phyloP scores from a whole-genome alignment of 441 rosid genomes.

The Raphanus hybrid region DNA sequence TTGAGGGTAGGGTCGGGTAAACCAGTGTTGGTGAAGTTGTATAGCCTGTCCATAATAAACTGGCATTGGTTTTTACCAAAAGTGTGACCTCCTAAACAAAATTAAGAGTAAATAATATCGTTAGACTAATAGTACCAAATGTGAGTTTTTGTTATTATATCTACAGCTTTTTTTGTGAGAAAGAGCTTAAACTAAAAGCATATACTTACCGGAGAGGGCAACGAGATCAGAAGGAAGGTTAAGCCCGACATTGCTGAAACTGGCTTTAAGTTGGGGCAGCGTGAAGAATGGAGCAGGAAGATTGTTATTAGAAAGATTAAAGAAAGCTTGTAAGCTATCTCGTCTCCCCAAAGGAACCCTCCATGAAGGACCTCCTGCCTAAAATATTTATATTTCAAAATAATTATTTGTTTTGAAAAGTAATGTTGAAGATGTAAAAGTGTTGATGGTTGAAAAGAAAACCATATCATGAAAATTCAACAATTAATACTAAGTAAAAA shows the following conservation, averaged over 20 bases:
- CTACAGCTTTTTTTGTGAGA: background rate
- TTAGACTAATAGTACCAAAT: background rate
- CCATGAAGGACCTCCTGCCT: conserved; percentile 67
- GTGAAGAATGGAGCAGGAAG: conserved; percentile 47
- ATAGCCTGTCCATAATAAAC: conserved; percentile 46
- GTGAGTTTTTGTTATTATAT: background rate
- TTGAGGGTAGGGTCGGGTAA: conserved; percentile 60
- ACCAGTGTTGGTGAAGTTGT: conserved; percentile 53
- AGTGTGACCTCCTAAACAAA: conserved; percentile 62
- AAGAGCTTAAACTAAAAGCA: background rate
- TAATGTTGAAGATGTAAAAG: background rate
- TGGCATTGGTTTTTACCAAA: conserved; percentile 61
- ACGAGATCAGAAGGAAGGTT: conserved; percentile 57
- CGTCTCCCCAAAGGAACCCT: conserved; percentile 58
- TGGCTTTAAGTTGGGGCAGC: conserved; percentile 42
- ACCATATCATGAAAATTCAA: background rate
- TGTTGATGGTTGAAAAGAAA: background rate
- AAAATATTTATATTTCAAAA: background rate
- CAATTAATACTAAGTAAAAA: background rate
- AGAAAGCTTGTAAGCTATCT: conserved; percentile 51
- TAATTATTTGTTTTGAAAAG: background rate
- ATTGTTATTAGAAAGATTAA: conserved; percentile 34
- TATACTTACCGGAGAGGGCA: conserved; percentile 61
- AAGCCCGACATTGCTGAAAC: conserved; percentile 54
- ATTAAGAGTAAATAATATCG: background rate